phyloP scores from a whole-genome alignment of 805 yeast species.

The Saccharomycopsis lassenensis region DNA sequence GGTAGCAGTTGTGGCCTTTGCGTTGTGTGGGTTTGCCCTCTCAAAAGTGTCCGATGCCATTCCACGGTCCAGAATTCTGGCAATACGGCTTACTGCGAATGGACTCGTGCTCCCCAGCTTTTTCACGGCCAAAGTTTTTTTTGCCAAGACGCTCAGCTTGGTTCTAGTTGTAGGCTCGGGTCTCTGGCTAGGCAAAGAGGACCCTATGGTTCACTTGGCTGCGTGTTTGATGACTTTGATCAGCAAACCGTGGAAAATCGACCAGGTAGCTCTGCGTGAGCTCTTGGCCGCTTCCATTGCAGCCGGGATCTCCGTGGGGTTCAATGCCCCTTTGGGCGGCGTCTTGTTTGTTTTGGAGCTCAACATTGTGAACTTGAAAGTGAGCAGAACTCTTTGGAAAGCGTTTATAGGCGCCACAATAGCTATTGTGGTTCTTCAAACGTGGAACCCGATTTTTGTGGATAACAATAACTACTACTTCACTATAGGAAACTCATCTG shows the following conservation, averaged over 20 bases:
- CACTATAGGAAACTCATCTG: constrained; percentile 55
- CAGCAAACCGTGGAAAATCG: no score
- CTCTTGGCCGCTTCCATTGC: constrained; percentile 66
- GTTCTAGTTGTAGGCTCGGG: constrained; percentile 65
- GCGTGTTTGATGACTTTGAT: constrained; percentile 43
- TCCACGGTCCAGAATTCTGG: constrained; percentile 59
- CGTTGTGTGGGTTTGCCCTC: constrained; percentile 4
- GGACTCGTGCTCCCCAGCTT: constrained; percentile 50
- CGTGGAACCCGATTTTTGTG: constrained; percentile 36
- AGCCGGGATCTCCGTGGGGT: constrained; percentile 77
- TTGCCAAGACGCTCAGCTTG: constrained; percentile 47
- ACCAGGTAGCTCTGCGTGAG: constrained; percentile 59
- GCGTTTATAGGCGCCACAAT: constrained; percentile 72
- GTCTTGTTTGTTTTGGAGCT: constrained; percentile 69
- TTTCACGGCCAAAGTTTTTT: constrained; percentile 40
- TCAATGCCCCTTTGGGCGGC: constrained; percentile 83
- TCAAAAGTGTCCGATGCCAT: constrained; percentile 4
- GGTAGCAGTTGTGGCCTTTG: constrained; percentile 9
- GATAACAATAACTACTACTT: constrained; percentile 45
- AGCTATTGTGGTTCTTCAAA: constrained; percentile 50
- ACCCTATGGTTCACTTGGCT: constrained; percentile 75
- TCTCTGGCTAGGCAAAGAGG: constrained; percentile 77
- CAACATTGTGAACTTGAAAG: constrained; percentile 50
- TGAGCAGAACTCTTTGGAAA: constrained; percentile 67
- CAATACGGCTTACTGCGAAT: constrained; percentile 53